Evolutionary conservation across 192 early-diverging fungal genomes (phyloP), one percentile per base, ranked within the genome.

Genomic region (Coemansia sp.): DNA sequence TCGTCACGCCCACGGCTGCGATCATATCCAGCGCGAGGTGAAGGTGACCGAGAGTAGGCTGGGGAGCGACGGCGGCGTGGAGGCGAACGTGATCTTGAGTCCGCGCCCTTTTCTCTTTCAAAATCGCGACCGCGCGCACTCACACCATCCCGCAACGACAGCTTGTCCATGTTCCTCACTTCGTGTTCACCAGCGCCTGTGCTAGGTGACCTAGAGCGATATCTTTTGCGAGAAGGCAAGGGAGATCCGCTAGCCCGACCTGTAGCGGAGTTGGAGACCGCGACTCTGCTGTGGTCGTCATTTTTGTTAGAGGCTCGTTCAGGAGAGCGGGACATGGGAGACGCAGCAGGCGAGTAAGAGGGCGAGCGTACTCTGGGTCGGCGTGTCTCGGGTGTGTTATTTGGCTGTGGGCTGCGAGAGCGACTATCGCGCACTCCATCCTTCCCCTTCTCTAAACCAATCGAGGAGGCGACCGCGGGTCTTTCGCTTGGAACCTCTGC

Each of bases 331-430:
- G n/a, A n/a, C n/a, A n/a, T n/a, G 16, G 61, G 8, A 3, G 61
- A 42, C n/a, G 34, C 61, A n/a, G 57, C 34, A 15, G 79, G 79
- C 24, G 79, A 81, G 49, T 73, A 73, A 3, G 79, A 81, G 15
- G 79, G 79, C n/a, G 79, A 76, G 67, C 79, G 79, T 36, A 76
- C 74, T 27, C 67, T 65, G 24, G 20, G 33, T 12, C 49, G 66
- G 20, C 3, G 38, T 33, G 47, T 34, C 11, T 29, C 18, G 5
- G 42, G 40, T 15, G 31, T 38, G 16, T 7, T 16, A 41, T 43
- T 31, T 16, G 66, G 29, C 24, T 22, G 43, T 1, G 61, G 61
- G 22, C 52, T 70, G 13, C 49, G 65, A n/a, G 31, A 16, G 38
- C 15, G 71, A 22, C 47, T 67, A 44, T 34, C 40, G 15, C 22